These are phyloP conservation scores for Colletotrichum sidae DNA, from an alignment of 2,329 filamentous ascomycete species.

Conservation along the genomic window DNA sequence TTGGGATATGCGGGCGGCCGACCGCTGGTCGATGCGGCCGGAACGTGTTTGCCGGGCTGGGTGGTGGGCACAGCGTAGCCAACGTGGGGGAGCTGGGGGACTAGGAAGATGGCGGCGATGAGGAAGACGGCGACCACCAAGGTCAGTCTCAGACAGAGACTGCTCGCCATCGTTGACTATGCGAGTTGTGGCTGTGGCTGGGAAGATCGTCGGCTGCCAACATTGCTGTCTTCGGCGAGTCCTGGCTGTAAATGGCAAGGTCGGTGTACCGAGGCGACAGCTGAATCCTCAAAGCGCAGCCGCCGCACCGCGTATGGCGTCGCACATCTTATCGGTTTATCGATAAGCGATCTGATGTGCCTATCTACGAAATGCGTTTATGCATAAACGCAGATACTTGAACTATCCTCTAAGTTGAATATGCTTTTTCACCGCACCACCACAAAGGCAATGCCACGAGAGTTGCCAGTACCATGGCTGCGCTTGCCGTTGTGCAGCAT, in stretches of 20 bases:
- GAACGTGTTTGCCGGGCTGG: conserved; percentile 16
- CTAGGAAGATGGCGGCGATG: conserved; percentile 31
- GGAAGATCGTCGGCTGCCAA: conserved; percentile 7
- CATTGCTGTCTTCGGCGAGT: not conserved
- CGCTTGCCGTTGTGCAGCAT: too few relatives aligned
- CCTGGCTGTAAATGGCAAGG: not conserved
- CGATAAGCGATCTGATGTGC: not conserved
- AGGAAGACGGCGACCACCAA: conserved; percentile 34
- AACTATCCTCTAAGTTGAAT: too few relatives aligned
- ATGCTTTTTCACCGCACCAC: too few relatives aligned
- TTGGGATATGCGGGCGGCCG: not conserved
- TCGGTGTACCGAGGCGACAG: conserved; percentile 14
- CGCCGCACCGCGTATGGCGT: not conserved
- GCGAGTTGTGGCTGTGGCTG: not conserved
- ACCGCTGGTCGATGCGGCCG: not conserved
- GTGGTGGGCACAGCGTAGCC: conserved; percentile 22
- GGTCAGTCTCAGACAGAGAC: conserved; percentile 27
- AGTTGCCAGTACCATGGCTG: too few relatives aligned
- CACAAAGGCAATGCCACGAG: too few relatives aligned
- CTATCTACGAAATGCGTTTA: not conserved
- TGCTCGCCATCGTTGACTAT: conserved; percentile 19
- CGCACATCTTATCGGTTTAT: conserved; percentile 5
- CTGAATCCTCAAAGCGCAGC: conserved; percentile 15
- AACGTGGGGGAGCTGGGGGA: conserved; percentile 30
- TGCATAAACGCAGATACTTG: not conserved